phyloP scores from a whole-genome alignment of 768 basidiomycete species.

The Agaricus blazei region DNA sequence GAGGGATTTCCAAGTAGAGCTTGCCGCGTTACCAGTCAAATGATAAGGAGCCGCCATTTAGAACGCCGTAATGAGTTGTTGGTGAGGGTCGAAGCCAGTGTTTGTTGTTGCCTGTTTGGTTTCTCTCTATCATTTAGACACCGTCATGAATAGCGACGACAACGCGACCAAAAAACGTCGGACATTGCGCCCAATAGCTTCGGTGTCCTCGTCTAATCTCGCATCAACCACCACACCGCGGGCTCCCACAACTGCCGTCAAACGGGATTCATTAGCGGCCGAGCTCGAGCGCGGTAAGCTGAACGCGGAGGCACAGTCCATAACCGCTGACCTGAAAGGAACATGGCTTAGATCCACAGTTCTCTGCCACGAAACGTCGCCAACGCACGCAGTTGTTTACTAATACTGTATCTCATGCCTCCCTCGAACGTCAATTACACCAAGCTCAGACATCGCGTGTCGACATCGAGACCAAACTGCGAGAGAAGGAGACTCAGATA shows the following conservation, averaged over 20 bases:
- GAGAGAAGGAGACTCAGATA: constrained; percentile 57
- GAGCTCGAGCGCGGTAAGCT: constrained; percentile 59
- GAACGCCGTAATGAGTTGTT: no score
- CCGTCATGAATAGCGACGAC: background rate
- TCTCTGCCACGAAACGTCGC: constrained; percentile 62
- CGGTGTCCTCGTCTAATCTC: background rate
- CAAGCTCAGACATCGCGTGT: constrained; percentile 55
- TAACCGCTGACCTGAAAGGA: background rate
- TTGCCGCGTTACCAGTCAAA: no score
- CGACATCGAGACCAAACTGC: constrained; percentile 63
- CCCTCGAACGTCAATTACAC: constrained; percentile 64
- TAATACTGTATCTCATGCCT: constrained; percentile 54
- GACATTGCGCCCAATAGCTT: background rate
- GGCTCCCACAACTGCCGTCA: constrained; percentile 29
- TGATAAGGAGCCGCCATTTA: no score
- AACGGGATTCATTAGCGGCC: constrained; percentile 63
- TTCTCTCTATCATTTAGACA: background rate
- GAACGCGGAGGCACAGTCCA: background rate
- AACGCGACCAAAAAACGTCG: background rate
- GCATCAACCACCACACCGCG: background rate
- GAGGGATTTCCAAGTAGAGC: no score
- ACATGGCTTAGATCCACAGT: constrained; percentile 48
- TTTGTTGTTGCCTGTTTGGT: no score
- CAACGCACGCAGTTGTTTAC: constrained; percentile 61
- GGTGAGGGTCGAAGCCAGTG: no score